A percentile compares a stretch with the other conserved stretches of the same genome.
Evolutionary conservation across 768 basidiomycete species (phyloP).

Genomic region (Mycena chlorophos): DNA sequence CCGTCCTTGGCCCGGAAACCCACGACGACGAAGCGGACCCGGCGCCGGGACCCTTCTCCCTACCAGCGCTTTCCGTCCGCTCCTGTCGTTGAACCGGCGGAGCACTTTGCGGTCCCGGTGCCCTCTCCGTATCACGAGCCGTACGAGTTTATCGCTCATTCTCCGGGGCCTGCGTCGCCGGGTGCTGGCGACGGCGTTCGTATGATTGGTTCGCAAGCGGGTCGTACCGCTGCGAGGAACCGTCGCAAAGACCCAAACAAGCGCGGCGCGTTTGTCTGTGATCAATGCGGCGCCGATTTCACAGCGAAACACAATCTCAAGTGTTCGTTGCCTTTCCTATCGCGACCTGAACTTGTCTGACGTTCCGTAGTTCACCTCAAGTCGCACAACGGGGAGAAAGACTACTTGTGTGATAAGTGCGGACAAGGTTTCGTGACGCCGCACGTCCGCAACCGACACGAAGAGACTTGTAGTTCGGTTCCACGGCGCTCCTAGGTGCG

Average conservation of each 20-base stretch:
- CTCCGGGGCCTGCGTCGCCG: background rate
- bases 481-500: background rate
- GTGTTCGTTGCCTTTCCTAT: background rate
- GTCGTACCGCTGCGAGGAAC: background rate
- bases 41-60: too few species aligned
- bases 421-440: background rate
- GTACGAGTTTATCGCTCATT: background rate
- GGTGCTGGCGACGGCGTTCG: background rate
- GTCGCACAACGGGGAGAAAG: constrained; percentile 2
- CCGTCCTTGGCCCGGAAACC: too few species aligned
- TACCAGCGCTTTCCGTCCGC: too few species aligned
- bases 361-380: constrained; percentile 4
- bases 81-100: too few species aligned
- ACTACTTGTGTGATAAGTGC: constrained; percentile 5
- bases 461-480: background rate
- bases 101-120: too few species aligned
- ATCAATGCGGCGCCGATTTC: constrained; percentile 2
- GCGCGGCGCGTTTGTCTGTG: background rate
- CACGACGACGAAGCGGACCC: too few species aligned
- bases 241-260: constrained; percentile 6
- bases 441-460: background rate
- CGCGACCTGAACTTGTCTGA: background rate
- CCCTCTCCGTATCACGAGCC: too few species aligned
- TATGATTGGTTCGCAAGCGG: background rate
- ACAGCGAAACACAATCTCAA: constrained; percentile 9